Conservation (phyloP, 805 yeast species). For the Candida ortonii region DNA sequence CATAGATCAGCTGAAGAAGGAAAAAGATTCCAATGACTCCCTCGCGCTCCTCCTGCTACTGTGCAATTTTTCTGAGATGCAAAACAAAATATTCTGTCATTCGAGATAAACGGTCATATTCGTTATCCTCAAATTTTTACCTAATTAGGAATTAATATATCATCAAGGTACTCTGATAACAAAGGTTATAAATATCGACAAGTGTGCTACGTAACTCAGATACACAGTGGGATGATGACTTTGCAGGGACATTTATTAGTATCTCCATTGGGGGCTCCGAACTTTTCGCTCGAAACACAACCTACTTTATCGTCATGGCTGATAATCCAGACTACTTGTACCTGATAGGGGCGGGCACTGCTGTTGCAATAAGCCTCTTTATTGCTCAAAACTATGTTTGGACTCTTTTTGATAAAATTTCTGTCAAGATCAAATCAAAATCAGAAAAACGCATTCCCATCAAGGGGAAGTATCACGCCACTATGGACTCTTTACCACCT, state of each 20-base stretch:
- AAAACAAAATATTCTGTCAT: no score
- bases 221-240: no score
- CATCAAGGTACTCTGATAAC: no score
- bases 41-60: conserved; percentile 1
- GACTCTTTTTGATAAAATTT: conserved; percentile 4
- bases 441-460: conserved; percentile 3
- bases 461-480: conserved; percentile 23
- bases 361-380: conserved; percentile 21
- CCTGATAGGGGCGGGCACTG: conserved; percentile 24
- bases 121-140: conserved; percentile 20
- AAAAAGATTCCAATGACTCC: conserved; percentile 2
- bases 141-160: no score
- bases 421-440: conserved; percentile 3
- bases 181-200: conserved; percentile 4
- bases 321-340: conserved; percentile 15
- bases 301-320: no score
- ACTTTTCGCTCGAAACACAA: no score
- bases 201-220: no score
- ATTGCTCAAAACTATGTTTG: conserved; percentile 18
- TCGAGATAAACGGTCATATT: no score
- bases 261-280: no score
- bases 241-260: no score
- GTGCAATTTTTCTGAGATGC: conserved; percentile 4
- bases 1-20: conserved; percentile 2
- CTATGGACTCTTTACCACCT: conserved; percentile 34